Percentiles rank a stretch among this genome's conserved stretches.
These are phyloP conservation scores for Durotheca rogersii DNA, from an alignment of 495 filamentous ascomycete genomes.

Conservation along the genomic window DNA sequence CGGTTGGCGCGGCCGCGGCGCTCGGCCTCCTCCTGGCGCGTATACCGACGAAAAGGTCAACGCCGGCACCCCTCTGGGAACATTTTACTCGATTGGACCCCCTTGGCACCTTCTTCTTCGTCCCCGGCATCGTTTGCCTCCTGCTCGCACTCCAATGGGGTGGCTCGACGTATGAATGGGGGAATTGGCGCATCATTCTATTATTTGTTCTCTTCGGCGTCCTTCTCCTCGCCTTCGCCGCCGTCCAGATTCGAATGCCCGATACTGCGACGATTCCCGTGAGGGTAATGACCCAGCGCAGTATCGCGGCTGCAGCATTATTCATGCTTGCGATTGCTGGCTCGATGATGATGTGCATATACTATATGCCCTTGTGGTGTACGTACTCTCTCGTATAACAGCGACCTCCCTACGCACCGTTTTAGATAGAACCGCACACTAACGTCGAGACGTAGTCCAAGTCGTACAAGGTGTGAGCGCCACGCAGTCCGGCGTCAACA, in stretches of 20 bases:
- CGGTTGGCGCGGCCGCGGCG: conserved; percentile 55
- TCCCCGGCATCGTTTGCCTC: conserved; percentile 70
- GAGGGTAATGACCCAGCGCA: conserved; percentile 70
- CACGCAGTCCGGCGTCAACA: conserved; percentile 59
- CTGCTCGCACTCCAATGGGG: conserved; percentile 86
- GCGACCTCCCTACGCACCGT: conserved; percentile 21
- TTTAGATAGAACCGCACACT: conserved; percentile 42
- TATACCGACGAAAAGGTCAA: conserved; percentile 38
- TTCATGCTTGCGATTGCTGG: conserved; percentile 63
- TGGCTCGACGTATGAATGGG: conserved; percentile 70
- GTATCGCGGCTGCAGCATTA: conserved; percentile 60
- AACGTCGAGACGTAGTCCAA: conserved; percentile 65
- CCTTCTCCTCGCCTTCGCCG: conserved; percentile 61
- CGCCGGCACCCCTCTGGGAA: conserved; percentile 36
- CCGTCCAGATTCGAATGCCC: conserved; percentile 63
- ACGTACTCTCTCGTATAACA: conserved; percentile 45
- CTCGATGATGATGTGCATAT: conserved; percentile 68
- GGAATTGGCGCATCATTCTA: conserved; percentile 63
- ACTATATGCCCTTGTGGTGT: conserved; percentile 76
- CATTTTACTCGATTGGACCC: conserved; percentile 65
- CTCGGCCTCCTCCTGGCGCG: conserved; percentile 51
- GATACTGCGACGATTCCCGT: conserved; percentile 77
- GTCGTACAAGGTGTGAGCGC: conserved; percentile 61
- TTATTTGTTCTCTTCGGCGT: conserved; percentile 67
- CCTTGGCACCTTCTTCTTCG: conserved; percentile 66